Base-by-base conservation (phyloP, 2,329 filamentous ascomycete species). In the Aureobasidium pullulans region DNA sequence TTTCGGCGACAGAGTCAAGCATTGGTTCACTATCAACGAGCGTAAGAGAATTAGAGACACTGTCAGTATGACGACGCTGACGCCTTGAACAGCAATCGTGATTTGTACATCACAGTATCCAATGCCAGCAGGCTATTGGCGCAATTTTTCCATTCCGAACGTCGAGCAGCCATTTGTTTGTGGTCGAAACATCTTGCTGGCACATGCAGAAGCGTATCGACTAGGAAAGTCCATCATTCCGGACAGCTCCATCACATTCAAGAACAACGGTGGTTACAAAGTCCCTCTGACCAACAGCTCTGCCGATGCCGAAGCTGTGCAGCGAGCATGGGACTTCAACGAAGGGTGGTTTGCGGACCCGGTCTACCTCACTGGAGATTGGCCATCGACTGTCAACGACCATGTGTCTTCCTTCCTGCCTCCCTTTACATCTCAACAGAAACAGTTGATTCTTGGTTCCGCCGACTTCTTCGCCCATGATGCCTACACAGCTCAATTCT, bases 401-500 rank as follows among this genome's bases (percentile, higher is more conserved):
- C 70, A 72, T 52, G 65, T 75, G 7, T 65, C 63, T 2, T 67
- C 64, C 40, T 68, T 72, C 60, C 62, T 73, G 3, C 65, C 65
- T 0, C 61, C 62, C 6, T 75, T 72, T 52, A 73, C 70, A 2
- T 61, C 64, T 11, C 68, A 64, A 16, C 63, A 73, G 54, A 71
- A 68, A 44, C 63, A 60, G 13, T 34, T 65, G n/a, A 70, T 73
- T 47, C 66, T 64, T 19, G 68, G 68, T 10, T 66, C 68, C 6
- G 62, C 63, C 16, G 71, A 74, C 61, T 68, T 72, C 57, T 73
- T 70, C 59, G 71, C 69, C 32, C 68, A 71, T 60, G 83, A 86
- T 40, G 79, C 83, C 11, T 80, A 86, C 29, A 84, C 81, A 66
- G 81, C 86, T 1, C 75, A 79, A 16, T 66, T 83, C 10, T 80